Evolutionary conservation across 148 eudicot genomes (phyloP), one percentile per base, ranked within the genome.

Genomic region (Silene conica): DNA sequence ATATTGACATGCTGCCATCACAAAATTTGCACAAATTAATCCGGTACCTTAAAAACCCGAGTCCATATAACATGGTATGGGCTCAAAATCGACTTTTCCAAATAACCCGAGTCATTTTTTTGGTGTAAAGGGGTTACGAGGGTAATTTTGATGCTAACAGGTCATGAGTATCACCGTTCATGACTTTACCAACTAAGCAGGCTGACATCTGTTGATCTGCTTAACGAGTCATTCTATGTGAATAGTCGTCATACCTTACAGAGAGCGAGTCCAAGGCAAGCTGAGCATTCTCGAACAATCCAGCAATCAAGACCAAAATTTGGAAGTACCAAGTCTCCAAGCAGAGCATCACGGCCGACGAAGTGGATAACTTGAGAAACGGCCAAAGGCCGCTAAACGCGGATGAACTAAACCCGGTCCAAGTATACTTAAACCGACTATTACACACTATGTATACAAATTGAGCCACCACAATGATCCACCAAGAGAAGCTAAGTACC

Each of bases 331-430:
- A 87, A 16, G 77, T 77, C 81, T 87, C 90, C 61, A 87, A 68
- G 70, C 90, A 87, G 59, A 87, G 57, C 90, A 87, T 87, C 63
- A 87, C 88, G 4, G 86, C 90, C 0, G 90, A 87, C 21, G 85
- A 85, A 20, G 79, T 19, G 0, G 90, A 83, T 45, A 87, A 16
- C 55, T 83, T 85, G 5, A 81, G 19, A 21, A 87, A 87, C 1
- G 45, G 75, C 80, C 85, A 79, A 0, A 87, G 80, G 8, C 88
- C 90, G 11, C 77, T 34, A 69, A 87, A 87, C 0, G 90, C 90
- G 21, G 73, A 57, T 77, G 31, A 43, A 21, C 77, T 81, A 13
- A 85, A 62, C 74, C 90, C 90, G 2, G 65, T 81, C 90, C 90
- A 87, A 38, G 90, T 87, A 13, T 63, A 34, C 80, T 79, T 79